Evolutionary conservation across 2,329 filamentous ascomycete species (phyloP).

Genomic region (Diaporthe sp.): DNA sequence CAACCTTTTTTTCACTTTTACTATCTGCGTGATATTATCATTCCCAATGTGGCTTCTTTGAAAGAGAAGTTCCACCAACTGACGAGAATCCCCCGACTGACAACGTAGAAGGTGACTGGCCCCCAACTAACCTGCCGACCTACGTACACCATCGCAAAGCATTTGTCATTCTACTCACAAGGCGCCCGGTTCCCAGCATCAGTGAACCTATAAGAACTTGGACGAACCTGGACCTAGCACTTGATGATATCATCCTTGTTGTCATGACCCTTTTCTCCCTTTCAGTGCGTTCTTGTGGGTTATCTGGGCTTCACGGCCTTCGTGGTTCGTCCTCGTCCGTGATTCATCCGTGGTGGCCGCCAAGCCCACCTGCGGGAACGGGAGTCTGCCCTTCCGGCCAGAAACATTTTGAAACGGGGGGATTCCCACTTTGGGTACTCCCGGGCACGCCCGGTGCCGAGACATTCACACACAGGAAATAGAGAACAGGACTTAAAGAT

Average conservation of each 20-base stretch:
- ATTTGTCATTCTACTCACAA: background rate
- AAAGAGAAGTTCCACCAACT: no score
- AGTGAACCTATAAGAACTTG: background rate
- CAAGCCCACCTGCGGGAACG: slow-evolving; percentile 29
- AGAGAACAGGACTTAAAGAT: background rate
- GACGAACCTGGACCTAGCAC: background rate
- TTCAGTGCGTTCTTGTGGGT: background rate
- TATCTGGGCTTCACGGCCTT: background rate
- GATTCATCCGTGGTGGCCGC: slow-evolving; percentile 17
- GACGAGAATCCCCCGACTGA: no score
- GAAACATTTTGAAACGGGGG: slow-evolving; percentile 29
- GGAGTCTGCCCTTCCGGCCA: slow-evolving; percentile 15
- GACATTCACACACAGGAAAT: background rate
- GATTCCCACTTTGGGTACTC: background rate
- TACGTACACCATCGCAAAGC: no score
- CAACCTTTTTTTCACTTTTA: slow-evolving; percentile 39
- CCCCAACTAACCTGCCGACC: no score
- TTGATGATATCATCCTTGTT: background rate
- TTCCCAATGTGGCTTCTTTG: background rate
- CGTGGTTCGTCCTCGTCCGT: background rate
- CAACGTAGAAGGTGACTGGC: no score
- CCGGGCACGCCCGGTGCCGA: slow-evolving; percentile 23
- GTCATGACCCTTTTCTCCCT: no score
- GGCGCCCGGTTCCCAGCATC: background rate
- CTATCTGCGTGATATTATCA: background rate